Base-by-base conservation (phyloP, 345 rosid genomes). In the Syzygium grande region DNA sequence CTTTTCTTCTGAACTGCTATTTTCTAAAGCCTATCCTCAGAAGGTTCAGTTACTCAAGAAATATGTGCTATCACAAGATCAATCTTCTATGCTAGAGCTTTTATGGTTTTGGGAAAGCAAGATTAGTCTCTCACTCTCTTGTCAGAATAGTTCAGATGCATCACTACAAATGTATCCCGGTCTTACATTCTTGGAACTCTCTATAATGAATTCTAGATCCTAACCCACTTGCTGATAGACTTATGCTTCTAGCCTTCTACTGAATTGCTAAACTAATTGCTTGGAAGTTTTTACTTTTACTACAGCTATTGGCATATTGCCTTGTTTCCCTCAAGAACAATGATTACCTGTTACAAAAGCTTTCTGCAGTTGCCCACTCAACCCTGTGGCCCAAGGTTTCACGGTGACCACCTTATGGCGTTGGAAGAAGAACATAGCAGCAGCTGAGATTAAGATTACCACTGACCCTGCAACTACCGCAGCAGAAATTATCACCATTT, bases 291-390 rank as follows among this genome's bases (percentile, higher is more conserved):
- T 73, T 73, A 19, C 80, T 73, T 73, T 73, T 2, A 73, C 80
- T 73, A 73, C 25, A 19, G 80, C 27, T 73, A 17, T 73, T 21
- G 80, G 49, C 46, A 41, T 34, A 19, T 52, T n/a, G 46, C 63
- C 56, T 29, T 56, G 9, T 30, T 56, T 53, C 52, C 77, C 19
- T 43, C 21, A 51, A 53, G 61, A 56, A 52, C 86, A 59, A 53
- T 16, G 85, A 23, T 84, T 91, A 96, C 99, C 99, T 90, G 95
- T 92, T 89, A 95, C 88, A 91, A 96, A 92, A 88, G 97, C 94
- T 89, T 92, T 94, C 91, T 93, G 98, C 88, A 96, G 97, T 89
- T 95, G 99, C 53, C 99, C 98, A 90, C 97, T 96, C 91, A 96
- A 92, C 77, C 99, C 99, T 34, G 92, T 95, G 83, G 95, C 91